Evolutionary conservation across 192 early-diverging fungal species (phyloP).

Genomic region (Podila horticola): DNA sequence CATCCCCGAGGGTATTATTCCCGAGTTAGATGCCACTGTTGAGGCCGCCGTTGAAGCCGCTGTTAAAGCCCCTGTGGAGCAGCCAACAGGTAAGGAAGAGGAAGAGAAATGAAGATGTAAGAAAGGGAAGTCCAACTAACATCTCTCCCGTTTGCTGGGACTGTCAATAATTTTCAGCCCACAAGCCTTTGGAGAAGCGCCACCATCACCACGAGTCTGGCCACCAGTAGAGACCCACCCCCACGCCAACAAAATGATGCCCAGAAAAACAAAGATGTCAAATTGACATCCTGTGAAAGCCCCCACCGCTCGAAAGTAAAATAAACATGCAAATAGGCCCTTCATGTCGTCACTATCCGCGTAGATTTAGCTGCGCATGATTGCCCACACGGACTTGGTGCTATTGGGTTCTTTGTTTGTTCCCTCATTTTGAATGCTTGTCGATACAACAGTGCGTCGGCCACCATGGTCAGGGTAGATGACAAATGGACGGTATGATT

Average conservation of each 20-base stretch:
- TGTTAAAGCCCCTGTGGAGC: not conserved
- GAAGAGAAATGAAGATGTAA: not conserved
- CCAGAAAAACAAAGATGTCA: too few species aligned
- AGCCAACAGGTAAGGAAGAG: too few species aligned
- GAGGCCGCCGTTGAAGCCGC: not conserved
- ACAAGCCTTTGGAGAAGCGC: not conserved
- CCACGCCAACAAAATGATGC: not conserved
- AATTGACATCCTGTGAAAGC: not conserved
- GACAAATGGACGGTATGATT: too few species aligned
- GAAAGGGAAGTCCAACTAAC: not conserved
- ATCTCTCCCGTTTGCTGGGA: not conserved
- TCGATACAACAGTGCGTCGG: too few species aligned
- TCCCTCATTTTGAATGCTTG: too few species aligned
- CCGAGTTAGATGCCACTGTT: not conserved
- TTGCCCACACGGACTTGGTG: too few species aligned
- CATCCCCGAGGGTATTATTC: not conserved
- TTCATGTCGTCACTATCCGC: too few species aligned
- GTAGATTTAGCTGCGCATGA: too few species aligned
- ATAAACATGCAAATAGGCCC: too few species aligned
- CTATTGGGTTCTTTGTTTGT: too few species aligned
- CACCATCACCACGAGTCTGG: conserved; percentile 20
- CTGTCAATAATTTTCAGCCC: not conserved
- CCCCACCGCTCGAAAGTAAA: too few species aligned
- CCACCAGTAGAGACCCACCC: conserved; percentile 1
- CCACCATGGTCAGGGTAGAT: too few species aligned